These are phyloP conservation scores for Fusarium nurragi DNA, from an alignment of 2,329 filamentous ascomycete genomes.

Conservation along the genomic window DNA sequence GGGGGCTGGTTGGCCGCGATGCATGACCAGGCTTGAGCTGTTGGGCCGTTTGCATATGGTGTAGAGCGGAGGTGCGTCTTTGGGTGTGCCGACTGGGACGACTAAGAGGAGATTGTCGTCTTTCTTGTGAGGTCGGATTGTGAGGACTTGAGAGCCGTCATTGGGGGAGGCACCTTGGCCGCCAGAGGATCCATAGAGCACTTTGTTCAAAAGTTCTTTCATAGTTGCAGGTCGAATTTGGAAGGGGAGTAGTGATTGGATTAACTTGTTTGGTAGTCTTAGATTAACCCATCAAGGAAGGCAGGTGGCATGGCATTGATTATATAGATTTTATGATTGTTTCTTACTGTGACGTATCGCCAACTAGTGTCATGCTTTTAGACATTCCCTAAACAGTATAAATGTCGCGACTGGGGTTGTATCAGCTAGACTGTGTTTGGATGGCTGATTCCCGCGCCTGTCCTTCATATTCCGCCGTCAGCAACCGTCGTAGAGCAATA, in stretches of 20 bases:
- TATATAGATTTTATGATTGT: not conserved
- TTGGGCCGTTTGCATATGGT: constrained; percentile 22
- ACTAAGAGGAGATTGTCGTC: constrained; percentile 21
- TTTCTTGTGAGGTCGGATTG: constrained; percentile 12
- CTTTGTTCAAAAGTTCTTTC: constrained; percentile 25
- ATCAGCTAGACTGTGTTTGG: no score
- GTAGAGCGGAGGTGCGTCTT: constrained; percentile 34
- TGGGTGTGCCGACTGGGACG: constrained; percentile 18
- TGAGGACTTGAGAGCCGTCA: constrained; percentile 16
- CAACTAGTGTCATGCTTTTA: not conserved
- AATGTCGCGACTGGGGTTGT: not conserved
- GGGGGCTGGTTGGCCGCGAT: constrained; percentile 25
- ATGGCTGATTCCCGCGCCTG: no score
- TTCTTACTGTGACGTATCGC: not conserved
- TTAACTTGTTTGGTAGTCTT: accelerated
- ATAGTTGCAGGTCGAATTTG: not conserved
- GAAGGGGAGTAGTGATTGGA: not conserved
- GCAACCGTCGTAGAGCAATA: no score
- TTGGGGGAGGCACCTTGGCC: constrained; percentile 6
- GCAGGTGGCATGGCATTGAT: not conserved
- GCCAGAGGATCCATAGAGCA: constrained; percentile 18
- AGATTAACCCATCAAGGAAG: not conserved
- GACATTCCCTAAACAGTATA: not conserved
- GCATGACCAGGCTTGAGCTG: constrained; percentile 27
- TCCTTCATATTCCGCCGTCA: no score